Percentiles rank a stretch among this genome's conserved stretches.
Evolutionary conservation across 352 stramenopile species (phyloP).

Genomic region (Discostella stelligera): DNA sequence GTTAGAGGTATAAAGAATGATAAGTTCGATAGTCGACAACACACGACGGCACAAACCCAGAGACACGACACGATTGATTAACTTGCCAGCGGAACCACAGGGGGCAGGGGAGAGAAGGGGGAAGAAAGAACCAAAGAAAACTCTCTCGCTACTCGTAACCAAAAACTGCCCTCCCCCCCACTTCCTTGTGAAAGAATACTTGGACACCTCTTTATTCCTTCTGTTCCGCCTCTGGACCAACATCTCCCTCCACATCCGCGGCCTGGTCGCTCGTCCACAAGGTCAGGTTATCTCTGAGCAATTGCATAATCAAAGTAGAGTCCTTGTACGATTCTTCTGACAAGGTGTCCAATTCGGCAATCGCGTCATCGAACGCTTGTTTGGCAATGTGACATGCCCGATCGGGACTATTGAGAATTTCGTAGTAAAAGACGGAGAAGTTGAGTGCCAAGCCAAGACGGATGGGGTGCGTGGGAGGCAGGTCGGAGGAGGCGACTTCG

Average conservation of each 20-base stretch:
- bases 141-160: too few relatives aligned
- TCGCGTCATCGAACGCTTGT: conserved; percentile 98
- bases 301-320: conserved; percentile 99
- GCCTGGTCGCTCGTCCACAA: conserved; percentile 98
- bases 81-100: not conserved
- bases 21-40: conserved; percentile 27
- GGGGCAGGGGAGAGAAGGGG: not conserved
- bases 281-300: conserved; percentile 99
- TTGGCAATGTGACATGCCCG: conserved; percentile 85
- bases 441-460: conserved; percentile 98
- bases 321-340: conserved; percentile 99
- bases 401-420: conserved; percentile 97
- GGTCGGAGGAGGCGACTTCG: conserved; percentile 91
- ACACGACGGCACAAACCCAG: not conserved
- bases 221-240: conserved; percentile 39
- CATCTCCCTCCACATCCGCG: conserved; percentile 87
- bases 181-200: not conserved
- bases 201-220: conserved; percentile 28
- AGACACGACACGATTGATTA: conserved; percentile 21
- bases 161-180: too few relatives aligned
- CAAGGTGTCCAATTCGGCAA: conserved; percentile 98
- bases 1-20: conserved; percentile 46
- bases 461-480: conserved; percentile 98
- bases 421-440: conserved; percentile 99
- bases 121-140: not conserved